Base-by-base conservation (phyloP, 208 protist species). In the Wallacemonas sp. region DNA sequence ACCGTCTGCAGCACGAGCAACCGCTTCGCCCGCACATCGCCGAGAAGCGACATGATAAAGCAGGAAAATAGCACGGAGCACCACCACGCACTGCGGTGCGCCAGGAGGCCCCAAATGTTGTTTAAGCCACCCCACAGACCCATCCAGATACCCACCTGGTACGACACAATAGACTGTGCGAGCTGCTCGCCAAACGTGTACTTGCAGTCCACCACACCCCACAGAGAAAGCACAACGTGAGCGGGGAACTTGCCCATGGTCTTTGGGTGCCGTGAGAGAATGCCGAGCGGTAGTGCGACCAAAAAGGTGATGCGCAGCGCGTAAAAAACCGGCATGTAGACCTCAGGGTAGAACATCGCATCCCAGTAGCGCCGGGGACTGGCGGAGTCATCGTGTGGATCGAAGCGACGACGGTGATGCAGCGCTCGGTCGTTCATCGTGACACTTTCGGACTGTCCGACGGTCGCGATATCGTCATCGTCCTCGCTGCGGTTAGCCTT, bases 121-220 rank as follows among this genome's bases (percentile, higher is more conserved):
- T 72, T 69, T 5, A 84, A 14, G 12, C 42, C 52, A 20, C 78
- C 78, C 78, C 78, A 84, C 42, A 74, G 1, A 59, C 59, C 65
- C 31, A 70, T 65, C 69, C 49, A 78, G 0, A 83, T n/a, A 12
- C 20, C 59, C 3, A 48, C 41, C 57, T 86, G 84, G 25, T 68
- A 20, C 0, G 66, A 41, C 3, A 59, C 61, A 26, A 84, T 61
- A 28, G 44, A 63, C 5, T 64, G 41, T 1, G 61, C 61, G 20
- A 90, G 44, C 50, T 90, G 84, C 68, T 86, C 80, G 12, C 84
- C 81, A 23, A 85, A 57, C 10, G 70, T 77, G 33, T 81, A 81
- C 42, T 75, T 66, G 62, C 70, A 79, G 50, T 80, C 70, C 0
- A 76, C 77, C 26, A 84, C 72, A 32, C 67, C 79, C 46, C 57